These are phyloP conservation scores for Eruca vesicaria DNA, from an alignment of 441 rosid species.

Conservation along the genomic window DNA sequence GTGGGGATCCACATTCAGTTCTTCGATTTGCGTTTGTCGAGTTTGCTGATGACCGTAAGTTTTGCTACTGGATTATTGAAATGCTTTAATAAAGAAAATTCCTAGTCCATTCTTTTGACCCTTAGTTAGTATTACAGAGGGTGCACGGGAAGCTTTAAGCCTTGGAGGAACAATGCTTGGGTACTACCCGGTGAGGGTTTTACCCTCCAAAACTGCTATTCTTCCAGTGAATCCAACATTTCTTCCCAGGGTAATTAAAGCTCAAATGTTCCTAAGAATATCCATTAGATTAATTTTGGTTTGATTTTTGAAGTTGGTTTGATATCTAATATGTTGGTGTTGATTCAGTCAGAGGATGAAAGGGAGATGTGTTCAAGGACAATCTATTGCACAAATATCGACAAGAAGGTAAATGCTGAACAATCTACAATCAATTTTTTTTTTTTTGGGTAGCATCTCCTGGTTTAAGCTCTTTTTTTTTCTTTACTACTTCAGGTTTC, in stretches of 20 bases:
- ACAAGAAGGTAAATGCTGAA: conserved; percentile 48
- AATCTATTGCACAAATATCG: conserved; percentile 71
- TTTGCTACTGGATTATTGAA: conserved; percentile 15
- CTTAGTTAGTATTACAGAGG: conserved; percentile 41
- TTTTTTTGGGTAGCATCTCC: not conserved
- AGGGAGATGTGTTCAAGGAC: conserved; percentile 77
- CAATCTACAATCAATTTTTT: not conserved
- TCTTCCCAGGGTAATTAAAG: conserved; percentile 71
- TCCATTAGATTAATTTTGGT: not conserved
- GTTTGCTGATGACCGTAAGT: conserved; percentile 74
- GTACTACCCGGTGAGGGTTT: conserved; percentile 66
- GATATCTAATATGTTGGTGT: not conserved
- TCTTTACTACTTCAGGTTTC: conserved; percentile 42
- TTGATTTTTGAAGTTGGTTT: conserved; percentile 1
- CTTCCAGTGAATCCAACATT: conserved; percentile 74
- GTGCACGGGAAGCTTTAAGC: conserved; percentile 56
- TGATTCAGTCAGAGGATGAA: conserved; percentile 70
- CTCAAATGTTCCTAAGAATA: not conserved
- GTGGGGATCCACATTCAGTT: conserved; percentile 77
- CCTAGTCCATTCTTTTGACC: not conserved
- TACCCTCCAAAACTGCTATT: conserved; percentile 77
- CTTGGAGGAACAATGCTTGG: conserved; percentile 72
- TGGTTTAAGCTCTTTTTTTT: not conserved
- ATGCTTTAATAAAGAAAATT: not conserved
- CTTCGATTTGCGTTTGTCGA: conserved; percentile 81